phyloP scores from a whole-genome alignment of 768 basidiomycete species.

The Lanmaoa rubissima region DNA sequence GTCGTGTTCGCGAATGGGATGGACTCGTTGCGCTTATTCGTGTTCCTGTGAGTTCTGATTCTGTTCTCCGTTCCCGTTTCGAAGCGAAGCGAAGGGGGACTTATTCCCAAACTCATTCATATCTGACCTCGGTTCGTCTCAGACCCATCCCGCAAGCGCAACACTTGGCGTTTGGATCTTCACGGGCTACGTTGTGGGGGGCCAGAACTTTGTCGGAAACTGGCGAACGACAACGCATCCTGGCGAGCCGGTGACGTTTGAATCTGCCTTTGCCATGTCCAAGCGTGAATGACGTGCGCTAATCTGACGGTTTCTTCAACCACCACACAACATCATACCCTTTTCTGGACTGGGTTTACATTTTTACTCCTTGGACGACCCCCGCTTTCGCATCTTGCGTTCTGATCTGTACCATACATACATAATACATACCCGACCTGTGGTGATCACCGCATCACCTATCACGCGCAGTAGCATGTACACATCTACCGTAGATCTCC shows the following conservation, averaged over 20 bases:
- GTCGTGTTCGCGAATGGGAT: slow-evolving; percentile 58
- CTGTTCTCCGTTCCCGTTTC: not conserved
- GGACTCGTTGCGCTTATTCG: slow-evolving; percentile 55
- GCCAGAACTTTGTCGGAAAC: slow-evolving; percentile 65
- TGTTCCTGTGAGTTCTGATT: slow-evolving; percentile 30
- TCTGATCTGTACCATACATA: slow-evolving; percentile 13
- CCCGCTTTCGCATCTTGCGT: slow-evolving; percentile 4
- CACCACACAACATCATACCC: not conserved
- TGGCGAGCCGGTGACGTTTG: slow-evolving; percentile 47
- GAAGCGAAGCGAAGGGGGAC: not conserved
- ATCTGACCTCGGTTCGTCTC: slow-evolving; percentile 6
- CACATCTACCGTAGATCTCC: slow-evolving; percentile 20
- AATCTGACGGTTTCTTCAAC: not conserved
- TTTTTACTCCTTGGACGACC: slow-evolving; percentile 8
- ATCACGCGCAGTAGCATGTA: slow-evolving; percentile 14
- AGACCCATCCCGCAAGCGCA: slow-evolving; percentile 5
- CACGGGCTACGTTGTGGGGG: slow-evolving; percentile 69
- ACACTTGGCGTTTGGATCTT: slow-evolving; percentile 44
- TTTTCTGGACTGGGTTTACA: not conserved
- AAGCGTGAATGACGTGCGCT: slow-evolving; percentile 33
- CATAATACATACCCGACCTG: not conserved
- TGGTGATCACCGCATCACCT: slow-evolving; percentile 8
- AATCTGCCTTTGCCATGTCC: slow-evolving; percentile 65
- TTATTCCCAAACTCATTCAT: not conserved
- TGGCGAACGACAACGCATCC: slow-evolving; percentile 49